These are phyloP conservation scores for Elongisporangium senticosum DNA, from an alignment of 352 stramenopile genomes.

Conservation along the genomic window DNA sequence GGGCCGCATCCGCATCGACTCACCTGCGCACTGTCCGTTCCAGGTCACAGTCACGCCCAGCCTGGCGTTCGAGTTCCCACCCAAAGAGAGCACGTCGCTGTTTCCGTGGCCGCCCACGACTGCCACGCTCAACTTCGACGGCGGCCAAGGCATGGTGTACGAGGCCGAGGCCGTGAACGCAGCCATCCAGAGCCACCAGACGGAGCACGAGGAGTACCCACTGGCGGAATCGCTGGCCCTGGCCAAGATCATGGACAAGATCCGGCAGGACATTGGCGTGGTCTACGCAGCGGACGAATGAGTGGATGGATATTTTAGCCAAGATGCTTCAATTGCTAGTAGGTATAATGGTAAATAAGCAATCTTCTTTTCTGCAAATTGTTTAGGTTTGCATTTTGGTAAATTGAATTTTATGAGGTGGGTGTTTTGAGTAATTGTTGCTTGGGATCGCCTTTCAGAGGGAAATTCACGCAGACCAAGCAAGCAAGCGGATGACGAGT, in stretches of 20 bases:
- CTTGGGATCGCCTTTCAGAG: no score
- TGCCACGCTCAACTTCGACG: slow-evolving; percentile 44
- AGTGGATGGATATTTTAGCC: no score
- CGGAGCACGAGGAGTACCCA: slow-evolving; percentile 50
- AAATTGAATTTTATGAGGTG: no score
- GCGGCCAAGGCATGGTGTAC: slow-evolving; percentile 69
- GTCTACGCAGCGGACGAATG: slow-evolving; percentile 35
- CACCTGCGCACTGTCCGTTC: slow-evolving; percentile 51
- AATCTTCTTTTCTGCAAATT: no score
- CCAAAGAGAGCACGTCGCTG: slow-evolving; percentile 21
- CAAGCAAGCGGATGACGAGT: background rate
- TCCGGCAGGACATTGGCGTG: slow-evolving; percentile 54
- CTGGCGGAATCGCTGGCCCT: slow-evolving; percentile 59
- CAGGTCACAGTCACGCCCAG: slow-evolving; percentile 24
- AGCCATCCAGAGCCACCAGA: slow-evolving; percentile 44
- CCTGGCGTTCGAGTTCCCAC: background rate
- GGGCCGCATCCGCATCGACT: slow-evolving; percentile 56
- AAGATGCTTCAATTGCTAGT: no score
- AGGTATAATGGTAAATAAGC: no score
- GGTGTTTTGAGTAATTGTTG: no score
- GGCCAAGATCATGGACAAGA: slow-evolving; percentile 64
- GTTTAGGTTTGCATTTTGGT: no score
- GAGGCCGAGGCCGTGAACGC: slow-evolving; percentile 63
- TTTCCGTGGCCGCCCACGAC: slow-evolving; percentile 41
- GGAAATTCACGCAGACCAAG: no score